Evolutionary conservation across 139 green algal genomes (phyloP).

Genomic region (Coelastrella sp.): DNA sequence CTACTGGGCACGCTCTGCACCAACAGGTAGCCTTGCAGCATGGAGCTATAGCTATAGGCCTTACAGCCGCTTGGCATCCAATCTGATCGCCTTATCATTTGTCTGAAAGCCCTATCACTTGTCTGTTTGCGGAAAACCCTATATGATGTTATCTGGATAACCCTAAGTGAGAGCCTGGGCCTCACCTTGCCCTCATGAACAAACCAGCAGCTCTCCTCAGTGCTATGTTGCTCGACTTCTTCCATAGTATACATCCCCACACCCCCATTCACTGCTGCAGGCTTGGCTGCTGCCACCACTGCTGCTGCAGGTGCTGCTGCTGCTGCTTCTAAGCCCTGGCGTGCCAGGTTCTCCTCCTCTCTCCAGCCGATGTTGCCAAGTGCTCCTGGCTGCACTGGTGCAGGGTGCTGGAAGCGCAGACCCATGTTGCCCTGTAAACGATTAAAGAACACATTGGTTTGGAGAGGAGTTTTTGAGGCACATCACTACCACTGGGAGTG

Average conservation of each 20-base stretch:
- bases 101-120: too few species aligned
- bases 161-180: too few species aligned
- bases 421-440: conserved; percentile 70
- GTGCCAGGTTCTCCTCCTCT: conserved; percentile 73
- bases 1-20: too few species aligned
- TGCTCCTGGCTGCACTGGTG: conserved; percentile 71
- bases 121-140: too few species aligned
- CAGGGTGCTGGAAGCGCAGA: conserved; percentile 90
- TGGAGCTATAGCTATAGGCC: too few species aligned
- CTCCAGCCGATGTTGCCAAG: conserved; percentile 76
- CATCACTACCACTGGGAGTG: too few species aligned
- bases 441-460: too few species aligned
- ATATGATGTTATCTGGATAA: too few species aligned
- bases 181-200: conserved; percentile 89
- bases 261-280: not conserved
- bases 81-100: too few species aligned
- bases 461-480: too few species aligned
- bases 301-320: conserved; percentile 37
- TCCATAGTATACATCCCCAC: conserved; percentile 73
- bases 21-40: too few species aligned
- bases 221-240: conserved; percentile 84
- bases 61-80: too few species aligned
- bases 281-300: not conserved
- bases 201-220: conserved; percentile 91
- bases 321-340: conserved; percentile 50